Percentiles rank a stretch among this genome's conserved stretches.
Evolutionary conservation across 768 basidiomycete species (phyloP).

Genomic region (Hypholoma fasciculare): DNA sequence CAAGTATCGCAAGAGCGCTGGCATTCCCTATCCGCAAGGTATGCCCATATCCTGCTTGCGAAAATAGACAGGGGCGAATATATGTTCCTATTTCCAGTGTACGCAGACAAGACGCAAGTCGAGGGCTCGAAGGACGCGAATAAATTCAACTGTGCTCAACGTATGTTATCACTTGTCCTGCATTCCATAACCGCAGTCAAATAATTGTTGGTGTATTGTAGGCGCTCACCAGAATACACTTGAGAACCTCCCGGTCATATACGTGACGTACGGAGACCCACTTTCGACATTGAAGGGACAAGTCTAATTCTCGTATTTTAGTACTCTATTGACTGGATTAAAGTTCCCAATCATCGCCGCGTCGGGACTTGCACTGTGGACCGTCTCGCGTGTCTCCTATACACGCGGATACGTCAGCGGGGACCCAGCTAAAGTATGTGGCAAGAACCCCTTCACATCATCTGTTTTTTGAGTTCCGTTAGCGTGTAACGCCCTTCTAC

Average conservation of each 20-base stretch:
- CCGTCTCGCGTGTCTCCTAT: constrained; percentile 40
- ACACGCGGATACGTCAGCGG: constrained; percentile 46
- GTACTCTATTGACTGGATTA: constrained; percentile 39
- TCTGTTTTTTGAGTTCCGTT: background rate
- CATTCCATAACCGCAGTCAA: background rate
- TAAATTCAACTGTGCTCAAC: constrained; percentile 6
- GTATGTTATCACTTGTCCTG: background rate
- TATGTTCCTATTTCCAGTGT: background rate
- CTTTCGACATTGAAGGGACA: background rate
- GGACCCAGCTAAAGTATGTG: constrained; percentile 40
- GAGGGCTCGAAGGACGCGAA: background rate
- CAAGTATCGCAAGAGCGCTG: background rate
- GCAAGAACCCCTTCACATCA: no score
- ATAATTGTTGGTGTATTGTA: constrained; percentile 20
- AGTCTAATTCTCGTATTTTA: constrained; percentile 12
- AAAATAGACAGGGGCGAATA: background rate
- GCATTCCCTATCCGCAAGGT: constrained; percentile 5
- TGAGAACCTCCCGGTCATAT: constrained; percentile 47
- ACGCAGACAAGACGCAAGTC: constrained; percentile 3
- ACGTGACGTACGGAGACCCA: constrained; percentile 35
- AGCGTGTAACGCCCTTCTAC: background rate
- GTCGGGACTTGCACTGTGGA: constrained; percentile 34
- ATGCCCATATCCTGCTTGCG: background rate
- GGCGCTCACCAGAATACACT: constrained; percentile 73
- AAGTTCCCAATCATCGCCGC: constrained; percentile 43